Evolutionary conservation across 2,329 filamentous ascomycete genomes (phyloP).

Genomic region (Talaromyces sp.): DNA sequence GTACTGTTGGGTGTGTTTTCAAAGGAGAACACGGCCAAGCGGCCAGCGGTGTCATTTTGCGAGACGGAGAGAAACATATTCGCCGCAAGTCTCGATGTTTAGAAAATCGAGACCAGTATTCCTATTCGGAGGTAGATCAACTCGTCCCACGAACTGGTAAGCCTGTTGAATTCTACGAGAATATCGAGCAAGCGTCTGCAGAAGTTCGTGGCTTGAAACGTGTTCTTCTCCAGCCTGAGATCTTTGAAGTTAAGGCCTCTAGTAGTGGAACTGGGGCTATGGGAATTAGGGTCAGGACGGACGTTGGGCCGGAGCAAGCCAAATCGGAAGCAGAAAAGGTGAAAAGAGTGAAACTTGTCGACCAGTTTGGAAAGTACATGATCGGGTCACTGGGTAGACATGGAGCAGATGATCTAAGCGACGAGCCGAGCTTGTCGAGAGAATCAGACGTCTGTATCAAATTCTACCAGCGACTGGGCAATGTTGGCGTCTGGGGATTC

Average conservation of each 20-base stretch:
- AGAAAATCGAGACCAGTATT: conserved; percentile 29
- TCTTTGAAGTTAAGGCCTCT: conserved; percentile 38
- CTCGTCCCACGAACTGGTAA: conserved; percentile 41
- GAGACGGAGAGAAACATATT: conserved; percentile 46
- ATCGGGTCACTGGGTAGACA: conserved; percentile 45
- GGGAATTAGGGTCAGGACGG: conserved; percentile 34
- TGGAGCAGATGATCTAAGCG: conserved; percentile 34
- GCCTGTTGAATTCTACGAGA: conserved; percentile 49
- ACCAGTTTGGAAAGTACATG: conserved; percentile 53
- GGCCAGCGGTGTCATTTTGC: conserved; percentile 45
- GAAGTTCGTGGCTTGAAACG: conserved; percentile 39
- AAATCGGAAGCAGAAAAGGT: conserved; percentile 46
- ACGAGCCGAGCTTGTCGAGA: conserved; percentile 24
- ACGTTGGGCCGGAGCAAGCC: conserved; percentile 31
- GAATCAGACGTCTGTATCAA: conserved; percentile 44
- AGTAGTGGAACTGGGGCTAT: conserved; percentile 24
- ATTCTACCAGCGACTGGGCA: conserved; percentile 50
- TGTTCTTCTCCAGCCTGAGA: conserved; percentile 37
- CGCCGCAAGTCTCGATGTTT: conserved; percentile 42
- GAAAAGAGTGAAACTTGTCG: conserved; percentile 47
- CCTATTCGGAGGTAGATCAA: conserved; percentile 43
- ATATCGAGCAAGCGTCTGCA: conserved; percentile 32
- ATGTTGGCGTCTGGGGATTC: conserved; percentile 53
- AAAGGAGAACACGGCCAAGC: conserved; percentile 45
- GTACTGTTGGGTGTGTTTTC: conserved; percentile 49